phyloP scores from a whole-genome alignment of 2,329 filamentous ascomycete genomes.

The Clarireedia paspali region DNA sequence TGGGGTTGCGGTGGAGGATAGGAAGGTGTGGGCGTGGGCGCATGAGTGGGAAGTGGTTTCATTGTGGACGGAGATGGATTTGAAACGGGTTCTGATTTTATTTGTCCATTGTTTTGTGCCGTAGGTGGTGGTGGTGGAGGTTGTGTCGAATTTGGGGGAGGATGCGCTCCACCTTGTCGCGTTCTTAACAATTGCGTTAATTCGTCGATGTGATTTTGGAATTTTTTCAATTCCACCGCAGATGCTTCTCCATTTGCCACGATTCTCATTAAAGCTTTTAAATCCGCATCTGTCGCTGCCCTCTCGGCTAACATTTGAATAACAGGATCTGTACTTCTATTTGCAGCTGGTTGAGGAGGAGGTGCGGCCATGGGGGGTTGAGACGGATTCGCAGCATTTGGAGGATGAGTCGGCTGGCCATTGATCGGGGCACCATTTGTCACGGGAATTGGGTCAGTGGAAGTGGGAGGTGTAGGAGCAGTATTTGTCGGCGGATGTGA shows the following conservation, averaged over 20 bases:
- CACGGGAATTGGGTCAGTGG: background rate
- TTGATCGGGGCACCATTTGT: background rate
- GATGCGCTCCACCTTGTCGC: conserved; percentile 43
- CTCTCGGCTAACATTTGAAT: conserved; percentile 72
- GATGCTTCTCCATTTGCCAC: conserved; percentile 70
- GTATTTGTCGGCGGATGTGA: background rate
- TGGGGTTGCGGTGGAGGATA: conserved; percentile 36
- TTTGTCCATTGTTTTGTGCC: conserved; percentile 11
- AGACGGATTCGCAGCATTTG: conserved; percentile 1
- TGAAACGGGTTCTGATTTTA: conserved; percentile 12
- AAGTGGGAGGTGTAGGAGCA: background rate
- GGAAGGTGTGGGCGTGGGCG: conserved; percentile 11
- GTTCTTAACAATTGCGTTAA: conserved; percentile 58
- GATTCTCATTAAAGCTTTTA: conserved; percentile 76
- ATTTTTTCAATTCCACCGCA: conserved; percentile 63
- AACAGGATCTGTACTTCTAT: conserved; percentile 58
- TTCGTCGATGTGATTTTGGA: conserved; percentile 75
- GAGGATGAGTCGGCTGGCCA: background rate
- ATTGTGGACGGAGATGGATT: conserved; percentile 18
- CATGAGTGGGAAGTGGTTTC: conserved; percentile 9
- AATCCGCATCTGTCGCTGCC: conserved; percentile 62
- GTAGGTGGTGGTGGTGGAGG: conserved; percentile 10
- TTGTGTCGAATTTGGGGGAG: conserved; percentile 19
- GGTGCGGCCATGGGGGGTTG: conserved; percentile 2
- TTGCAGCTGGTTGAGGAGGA: conserved; percentile 14